These are phyloP conservation scores for Terfezia boudieri DNA, from an alignment of 495 filamentous ascomycete genomes.

Conservation along the genomic window DNA sequence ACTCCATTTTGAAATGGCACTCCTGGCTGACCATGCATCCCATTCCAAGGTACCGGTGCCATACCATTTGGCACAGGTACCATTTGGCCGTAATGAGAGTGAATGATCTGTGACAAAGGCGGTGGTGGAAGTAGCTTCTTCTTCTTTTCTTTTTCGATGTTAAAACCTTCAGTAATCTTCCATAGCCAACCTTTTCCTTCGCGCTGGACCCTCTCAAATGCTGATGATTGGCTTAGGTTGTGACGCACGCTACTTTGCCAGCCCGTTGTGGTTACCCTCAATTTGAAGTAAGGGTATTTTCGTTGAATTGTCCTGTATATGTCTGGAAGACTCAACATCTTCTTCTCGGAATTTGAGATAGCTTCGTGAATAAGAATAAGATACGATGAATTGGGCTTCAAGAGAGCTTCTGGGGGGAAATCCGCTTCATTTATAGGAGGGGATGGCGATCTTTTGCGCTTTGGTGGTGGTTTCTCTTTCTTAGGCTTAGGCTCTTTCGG, in stretches of 20 bases:
- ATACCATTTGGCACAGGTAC: neutral
- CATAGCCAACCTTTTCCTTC: constrained; percentile 53
- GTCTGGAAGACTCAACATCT: constrained; percentile 64
- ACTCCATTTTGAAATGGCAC: neutral
- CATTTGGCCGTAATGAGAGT: neutral
- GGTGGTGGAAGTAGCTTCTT: constrained; percentile 20
- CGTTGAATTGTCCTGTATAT: constrained; percentile 78
- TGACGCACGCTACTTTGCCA: constrained; percentile 97
- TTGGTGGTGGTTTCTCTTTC: constrained; percentile 29
- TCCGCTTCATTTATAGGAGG: constrained; percentile 51
- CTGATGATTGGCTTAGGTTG: constrained; percentile 71
- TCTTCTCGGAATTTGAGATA: constrained; percentile 43
- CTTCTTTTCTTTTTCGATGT: constrained; percentile 50
- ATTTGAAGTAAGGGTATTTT: constrained; percentile 78
- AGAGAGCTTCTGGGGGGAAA: constrained; percentile 62
- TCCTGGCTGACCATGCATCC: neutral
- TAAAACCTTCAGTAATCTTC: constrained; percentile 38
- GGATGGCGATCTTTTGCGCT: constrained; percentile 44
- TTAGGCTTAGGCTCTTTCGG: constrained; percentile 32
- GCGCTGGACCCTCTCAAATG: constrained; percentile 64
- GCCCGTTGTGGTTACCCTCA: constrained; percentile 55
- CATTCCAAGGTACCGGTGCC: neutral
- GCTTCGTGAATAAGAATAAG: constrained; percentile 80
- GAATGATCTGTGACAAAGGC: constrained; percentile 27
- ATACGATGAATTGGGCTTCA: constrained; percentile 70